Conservation (phyloP, 73 alveolate species). For the Symbiodinium pilosum region DNA sequence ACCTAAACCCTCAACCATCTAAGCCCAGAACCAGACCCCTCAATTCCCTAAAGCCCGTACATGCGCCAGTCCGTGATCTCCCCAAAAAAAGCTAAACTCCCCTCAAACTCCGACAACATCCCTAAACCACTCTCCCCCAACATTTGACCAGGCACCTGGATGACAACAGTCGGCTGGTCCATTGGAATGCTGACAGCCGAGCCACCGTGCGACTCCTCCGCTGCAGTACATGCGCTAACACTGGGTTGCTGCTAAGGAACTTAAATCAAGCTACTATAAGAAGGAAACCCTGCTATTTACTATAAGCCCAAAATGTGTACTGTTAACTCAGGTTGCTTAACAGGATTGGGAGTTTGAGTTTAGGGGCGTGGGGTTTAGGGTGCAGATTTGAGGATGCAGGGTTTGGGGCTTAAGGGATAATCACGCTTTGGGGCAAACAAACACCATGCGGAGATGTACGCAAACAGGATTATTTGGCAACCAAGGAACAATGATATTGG, state of each 20-base stretch:
- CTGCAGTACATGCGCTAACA: no score
- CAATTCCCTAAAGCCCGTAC: background rate
- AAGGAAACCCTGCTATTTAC: no score
- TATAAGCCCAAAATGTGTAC: no score
- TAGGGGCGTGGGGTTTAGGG: background rate
- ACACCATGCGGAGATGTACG: background rate
- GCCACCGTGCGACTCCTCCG: background rate
- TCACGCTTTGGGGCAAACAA: background rate
- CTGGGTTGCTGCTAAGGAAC: no score
- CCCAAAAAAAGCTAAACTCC: background rate
- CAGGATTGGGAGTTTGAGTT: background rate
- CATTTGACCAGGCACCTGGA: background rate
- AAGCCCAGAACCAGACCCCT: background rate
- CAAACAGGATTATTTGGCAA: no score
- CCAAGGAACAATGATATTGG: background rate
- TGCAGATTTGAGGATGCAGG: background rate
- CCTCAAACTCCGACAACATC: background rate
- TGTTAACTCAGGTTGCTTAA: no score
- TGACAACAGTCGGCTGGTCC: background rate
- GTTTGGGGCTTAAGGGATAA: background rate
- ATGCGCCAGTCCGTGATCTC: no score
- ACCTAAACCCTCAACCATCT: background rate
- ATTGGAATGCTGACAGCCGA: background rate
- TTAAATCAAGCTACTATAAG: no score
- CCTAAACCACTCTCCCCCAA: background rate